phyloP scores from a whole-genome alignment of 2,329 filamentous ascomycete genomes.

The Clarireedia sp. region DNA sequence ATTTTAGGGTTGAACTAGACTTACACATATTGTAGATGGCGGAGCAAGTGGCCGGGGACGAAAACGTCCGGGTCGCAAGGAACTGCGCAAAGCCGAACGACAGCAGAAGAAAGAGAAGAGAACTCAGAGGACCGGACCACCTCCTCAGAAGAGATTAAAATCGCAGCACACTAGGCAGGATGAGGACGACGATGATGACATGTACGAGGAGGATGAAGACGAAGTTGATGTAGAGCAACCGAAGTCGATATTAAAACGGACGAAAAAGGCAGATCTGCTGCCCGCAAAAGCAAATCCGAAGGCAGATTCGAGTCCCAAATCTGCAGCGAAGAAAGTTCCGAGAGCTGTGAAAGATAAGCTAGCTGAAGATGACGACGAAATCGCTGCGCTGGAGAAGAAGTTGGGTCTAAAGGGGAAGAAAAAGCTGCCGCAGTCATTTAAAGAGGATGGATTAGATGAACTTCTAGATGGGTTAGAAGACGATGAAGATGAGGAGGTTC shows the following conservation, averaged over 20 bases:
- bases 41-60: constrained; percentile 16
- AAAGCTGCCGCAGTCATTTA: constrained; percentile 59
- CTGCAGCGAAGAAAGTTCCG: constrained; percentile 15
- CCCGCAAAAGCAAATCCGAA: constrained; percentile 26
- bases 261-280: constrained; percentile 2
- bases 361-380: constrained; percentile 78
- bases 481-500: constrained; percentile 37
- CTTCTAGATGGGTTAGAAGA: constrained; percentile 57
- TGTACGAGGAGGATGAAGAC: constrained; percentile 4
- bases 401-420: constrained; percentile 73
- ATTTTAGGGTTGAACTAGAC: background rate
- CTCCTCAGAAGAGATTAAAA: constrained; percentile 23
- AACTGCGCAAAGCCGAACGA: constrained; percentile 28
- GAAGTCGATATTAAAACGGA: background rate
- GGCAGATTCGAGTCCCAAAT: constrained; percentile 7
- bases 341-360: constrained; percentile 52
- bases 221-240: background rate
- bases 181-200: background rate
- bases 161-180: constrained; percentile 11
- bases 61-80: constrained; percentile 25
- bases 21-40: constrained; percentile 2
- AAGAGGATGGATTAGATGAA: constrained; percentile 76
- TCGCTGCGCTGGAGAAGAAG: constrained; percentile 78
- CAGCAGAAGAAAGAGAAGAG: constrained; percentile 23
- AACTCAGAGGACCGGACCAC: constrained; percentile 18